Conservation (phyloP, 2,329 filamentous ascomycete species). For the Capronia americana region DNA sequence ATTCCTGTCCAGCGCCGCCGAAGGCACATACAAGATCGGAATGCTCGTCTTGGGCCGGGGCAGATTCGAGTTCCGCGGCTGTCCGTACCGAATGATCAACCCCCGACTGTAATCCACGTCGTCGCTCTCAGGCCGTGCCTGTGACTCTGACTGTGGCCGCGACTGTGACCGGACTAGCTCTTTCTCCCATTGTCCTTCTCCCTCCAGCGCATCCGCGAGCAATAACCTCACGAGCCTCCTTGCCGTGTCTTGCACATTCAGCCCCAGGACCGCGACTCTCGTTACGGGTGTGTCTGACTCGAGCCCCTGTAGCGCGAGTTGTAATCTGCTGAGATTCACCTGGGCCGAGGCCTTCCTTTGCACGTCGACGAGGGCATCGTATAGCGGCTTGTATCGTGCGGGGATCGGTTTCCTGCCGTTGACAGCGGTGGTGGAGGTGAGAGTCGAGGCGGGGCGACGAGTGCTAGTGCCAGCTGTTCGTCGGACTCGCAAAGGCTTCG, state of each 20-base stretch:
- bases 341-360: constrained; percentile 60
- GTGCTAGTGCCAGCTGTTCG: constrained; percentile 6
- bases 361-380: constrained; percentile 60
- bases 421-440: constrained; percentile 60
- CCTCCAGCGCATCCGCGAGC: constrained; percentile 71
- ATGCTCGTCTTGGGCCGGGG: constrained; percentile 58
- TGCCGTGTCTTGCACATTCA: constrained; percentile 58
- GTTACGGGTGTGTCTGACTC: constrained; percentile 61
- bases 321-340: constrained; percentile 64
- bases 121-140: constrained; percentile 11
- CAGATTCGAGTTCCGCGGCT: constrained; percentile 51
- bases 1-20: constrained; percentile 60
- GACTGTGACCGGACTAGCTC: constrained; percentile 55
- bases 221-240: constrained; percentile 70
- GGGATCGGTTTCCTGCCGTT: constrained; percentile 62
- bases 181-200: constrained; percentile 70
- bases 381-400: constrained; percentile 57
- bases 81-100: constrained; percentile 68
- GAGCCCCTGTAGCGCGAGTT: constrained; percentile 64
- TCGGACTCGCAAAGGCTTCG: constrained; percentile 11
- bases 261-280: constrained; percentile 63
- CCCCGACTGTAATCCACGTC: constrained; percentile 60
- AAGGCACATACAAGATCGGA: constrained; percentile 62
- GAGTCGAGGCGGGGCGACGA: constrained; percentile 42
- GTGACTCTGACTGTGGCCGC: not conserved